Conservation (phyloP, 352 stramenopile species). For the Globisporangium viniferum region DNA sequence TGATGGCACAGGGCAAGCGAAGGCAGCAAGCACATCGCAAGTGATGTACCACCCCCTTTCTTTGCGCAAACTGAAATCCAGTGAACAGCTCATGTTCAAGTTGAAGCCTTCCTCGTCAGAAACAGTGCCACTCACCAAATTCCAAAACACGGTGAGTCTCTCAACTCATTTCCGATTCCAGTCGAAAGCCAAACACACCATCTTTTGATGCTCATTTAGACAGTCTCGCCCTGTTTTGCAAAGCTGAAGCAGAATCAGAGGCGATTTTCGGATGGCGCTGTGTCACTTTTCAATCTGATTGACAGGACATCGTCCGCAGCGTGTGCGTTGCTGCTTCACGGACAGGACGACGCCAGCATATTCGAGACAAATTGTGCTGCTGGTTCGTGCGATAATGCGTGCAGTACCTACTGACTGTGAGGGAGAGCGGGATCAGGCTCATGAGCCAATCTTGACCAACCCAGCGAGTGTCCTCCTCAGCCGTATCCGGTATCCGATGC, state of each 20-base stretch:
- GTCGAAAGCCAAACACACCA: background rate
- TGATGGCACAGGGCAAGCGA: background rate
- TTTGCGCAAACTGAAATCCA: constrained; percentile 9
- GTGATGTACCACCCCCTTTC: background rate
- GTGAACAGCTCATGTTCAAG: constrained; percentile 9
- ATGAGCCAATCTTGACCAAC: background rate
- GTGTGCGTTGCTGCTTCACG: background rate
- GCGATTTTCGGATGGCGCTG: background rate
- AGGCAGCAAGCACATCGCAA: background rate
- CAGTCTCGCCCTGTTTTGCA: background rate
- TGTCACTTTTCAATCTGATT: background rate
- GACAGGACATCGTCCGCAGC: background rate
- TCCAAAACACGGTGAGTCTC: background rate
- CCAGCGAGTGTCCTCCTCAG: background rate
- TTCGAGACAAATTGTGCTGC: background rate
- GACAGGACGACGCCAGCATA: background rate
- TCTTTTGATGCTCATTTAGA: background rate
- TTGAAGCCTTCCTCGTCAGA: background rate
- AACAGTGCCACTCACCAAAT: background rate
- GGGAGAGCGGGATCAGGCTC: background rate
- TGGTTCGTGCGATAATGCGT: too few relatives aligned
- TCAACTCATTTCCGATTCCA: too few relatives aligned
- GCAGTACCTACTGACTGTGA: background rate
- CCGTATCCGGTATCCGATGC: too few relatives aligned
- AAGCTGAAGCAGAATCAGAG: constrained; percentile 4